These are phyloP conservation scores for Crithidia thermophila DNA, from an alignment of 208 protist species.

Conservation along the genomic window DNA sequence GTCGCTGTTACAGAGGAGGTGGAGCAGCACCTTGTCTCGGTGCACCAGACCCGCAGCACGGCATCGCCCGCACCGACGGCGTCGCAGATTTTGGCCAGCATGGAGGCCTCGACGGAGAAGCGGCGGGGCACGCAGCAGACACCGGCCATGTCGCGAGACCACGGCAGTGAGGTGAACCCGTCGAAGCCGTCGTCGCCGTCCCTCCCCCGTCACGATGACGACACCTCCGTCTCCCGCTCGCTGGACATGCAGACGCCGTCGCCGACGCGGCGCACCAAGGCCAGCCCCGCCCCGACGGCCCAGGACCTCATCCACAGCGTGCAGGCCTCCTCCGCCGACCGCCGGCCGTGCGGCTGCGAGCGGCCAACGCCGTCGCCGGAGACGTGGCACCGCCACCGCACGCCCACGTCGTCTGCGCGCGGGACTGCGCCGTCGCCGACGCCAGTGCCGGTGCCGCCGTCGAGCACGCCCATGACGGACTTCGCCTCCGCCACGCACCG, in stretches of 20 bases:
- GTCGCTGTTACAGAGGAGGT: neutral
- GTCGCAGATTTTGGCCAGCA: slow-evolving; percentile 25
- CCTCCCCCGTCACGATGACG: too few species aligned
- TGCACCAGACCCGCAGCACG: neutral
- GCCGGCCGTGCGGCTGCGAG: slow-evolving; percentile 33
- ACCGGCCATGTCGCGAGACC: slow-evolving; percentile 18
- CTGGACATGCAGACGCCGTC: slow-evolving; percentile 15
- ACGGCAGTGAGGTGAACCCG: neutral
- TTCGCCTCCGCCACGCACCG: slow-evolving; percentile 10
- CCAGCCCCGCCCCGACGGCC: slow-evolving; percentile 25
- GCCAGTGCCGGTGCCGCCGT: slow-evolving; percentile 13
- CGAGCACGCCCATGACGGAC: slow-evolving; percentile 19
- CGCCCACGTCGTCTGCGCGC: neutral
- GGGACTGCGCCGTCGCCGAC: slow-evolving; percentile 2
- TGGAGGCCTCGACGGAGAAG: slow-evolving; percentile 33
- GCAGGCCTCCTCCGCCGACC: slow-evolving; percentile 35
- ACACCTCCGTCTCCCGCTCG: slow-evolving; percentile 7
- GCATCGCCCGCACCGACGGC: slow-evolving; percentile 32
- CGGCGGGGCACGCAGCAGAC: slow-evolving; percentile 17
- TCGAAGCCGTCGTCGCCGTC: too few species aligned
- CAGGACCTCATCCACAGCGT: slow-evolving; percentile 40
- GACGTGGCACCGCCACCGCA: neutral
- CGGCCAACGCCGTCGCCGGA: slow-evolving; percentile 25
- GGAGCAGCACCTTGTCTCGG: neutral
- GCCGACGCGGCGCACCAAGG: slow-evolving; percentile 10